Conservation (phyloP, 1,284 basidiomycete species). For the Malassezia equina region DNA sequence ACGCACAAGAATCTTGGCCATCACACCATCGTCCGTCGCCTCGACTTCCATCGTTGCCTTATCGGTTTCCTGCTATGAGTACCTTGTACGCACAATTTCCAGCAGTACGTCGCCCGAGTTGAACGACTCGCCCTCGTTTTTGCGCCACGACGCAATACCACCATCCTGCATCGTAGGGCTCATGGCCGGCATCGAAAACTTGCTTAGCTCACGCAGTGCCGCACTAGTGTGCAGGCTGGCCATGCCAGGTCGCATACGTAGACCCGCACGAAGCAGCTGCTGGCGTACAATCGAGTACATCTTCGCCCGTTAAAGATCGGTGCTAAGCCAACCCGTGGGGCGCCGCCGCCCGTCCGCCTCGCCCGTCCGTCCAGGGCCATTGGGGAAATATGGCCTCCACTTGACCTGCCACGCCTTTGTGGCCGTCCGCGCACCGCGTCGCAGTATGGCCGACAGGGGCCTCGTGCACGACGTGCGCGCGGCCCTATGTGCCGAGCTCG, state of each 20-base stretch:
- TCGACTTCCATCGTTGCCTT: slow-evolving; percentile 99
- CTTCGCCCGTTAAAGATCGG: not conserved
- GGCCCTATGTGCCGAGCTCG: not conserved
- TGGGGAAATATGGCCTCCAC: slow-evolving; percentile 9
- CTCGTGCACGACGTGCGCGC: not conserved
- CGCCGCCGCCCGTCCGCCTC: not conserved
- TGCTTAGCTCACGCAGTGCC: slow-evolving; percentile 65
- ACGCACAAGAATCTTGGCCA: slow-evolving; percentile 82
- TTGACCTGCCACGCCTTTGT: not conserved
- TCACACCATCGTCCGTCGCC: slow-evolving; percentile 87
- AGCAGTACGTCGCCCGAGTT: slow-evolving; percentile 80
- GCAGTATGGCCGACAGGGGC: not conserved
- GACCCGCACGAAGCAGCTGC: slow-evolving; percentile 3
- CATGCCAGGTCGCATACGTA: not conserved
- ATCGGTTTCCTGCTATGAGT: slow-evolving; percentile 74
- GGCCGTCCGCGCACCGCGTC: not conserved
- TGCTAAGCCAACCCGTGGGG: not conserved
- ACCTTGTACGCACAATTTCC: slow-evolving; percentile 64
- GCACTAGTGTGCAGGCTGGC: slow-evolving; percentile 50
- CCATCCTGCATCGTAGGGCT: slow-evolving; percentile 99
- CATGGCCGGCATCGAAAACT: slow-evolving; percentile 95
- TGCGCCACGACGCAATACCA: slow-evolving; percentile 94
- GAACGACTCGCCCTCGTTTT: slow-evolving; percentile 85
- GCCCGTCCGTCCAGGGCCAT: not conserved
- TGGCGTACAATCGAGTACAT: slow-evolving; percentile 12